phyloP scores from a whole-genome alignment of 768 basidiomycete genomes.

The Suillus plorans region DNA sequence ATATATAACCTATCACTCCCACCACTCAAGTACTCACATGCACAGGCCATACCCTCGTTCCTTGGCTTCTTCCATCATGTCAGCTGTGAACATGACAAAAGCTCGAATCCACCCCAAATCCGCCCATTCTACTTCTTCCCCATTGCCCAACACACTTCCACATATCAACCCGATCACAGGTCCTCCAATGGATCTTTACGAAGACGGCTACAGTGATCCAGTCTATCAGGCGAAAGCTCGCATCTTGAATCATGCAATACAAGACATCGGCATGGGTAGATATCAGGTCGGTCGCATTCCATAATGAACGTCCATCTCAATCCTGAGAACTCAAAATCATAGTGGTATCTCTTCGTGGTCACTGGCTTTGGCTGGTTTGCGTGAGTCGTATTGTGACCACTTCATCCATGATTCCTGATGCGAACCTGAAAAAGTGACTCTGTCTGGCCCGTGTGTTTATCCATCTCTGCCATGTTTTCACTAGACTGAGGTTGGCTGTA shows the following conservation, averaged over 20 bases:
- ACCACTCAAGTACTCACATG: neutral
- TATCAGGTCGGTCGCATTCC: constrained; percentile 42
- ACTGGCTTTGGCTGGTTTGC: constrained; percentile 44
- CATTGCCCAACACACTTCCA: neutral
- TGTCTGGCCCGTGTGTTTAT: constrained; percentile 37
- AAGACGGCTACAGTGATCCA: constrained; percentile 40
- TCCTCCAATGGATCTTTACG: constrained; percentile 27
- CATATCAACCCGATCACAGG: neutral
- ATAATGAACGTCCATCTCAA: neutral
- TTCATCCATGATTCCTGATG: neutral
- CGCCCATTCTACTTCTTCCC: too few relatives aligned
- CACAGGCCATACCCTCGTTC: neutral
- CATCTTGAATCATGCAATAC: constrained; percentile 45
- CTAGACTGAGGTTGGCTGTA: constrained; percentile 13
- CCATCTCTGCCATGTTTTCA: neutral
- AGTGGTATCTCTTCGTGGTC: constrained; percentile 40
- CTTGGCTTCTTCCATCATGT: neutral
- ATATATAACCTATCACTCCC: neutral
- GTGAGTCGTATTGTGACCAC: constrained; percentile 19
- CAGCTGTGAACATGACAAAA: neutral
- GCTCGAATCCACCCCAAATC: neutral
- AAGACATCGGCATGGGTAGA: constrained; percentile 56
- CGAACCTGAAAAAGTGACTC: constrained; percentile 19
- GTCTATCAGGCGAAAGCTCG: constrained; percentile 51
- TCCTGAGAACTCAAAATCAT: neutral